Evolutionary conservation across 345 rosid species (phyloP).

Genomic region (Moringa oleifera): DNA sequence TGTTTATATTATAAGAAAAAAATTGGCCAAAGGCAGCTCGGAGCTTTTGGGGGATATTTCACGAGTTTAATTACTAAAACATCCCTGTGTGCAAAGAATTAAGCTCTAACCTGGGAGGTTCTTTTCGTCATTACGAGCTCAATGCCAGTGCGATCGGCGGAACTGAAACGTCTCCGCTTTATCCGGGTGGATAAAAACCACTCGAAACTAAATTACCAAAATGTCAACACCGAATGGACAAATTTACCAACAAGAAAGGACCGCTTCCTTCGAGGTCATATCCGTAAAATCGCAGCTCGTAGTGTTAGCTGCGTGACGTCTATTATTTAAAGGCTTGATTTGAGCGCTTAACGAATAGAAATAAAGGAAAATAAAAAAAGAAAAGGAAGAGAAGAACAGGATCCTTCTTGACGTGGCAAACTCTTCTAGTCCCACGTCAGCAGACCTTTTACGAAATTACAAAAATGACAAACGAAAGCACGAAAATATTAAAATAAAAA

Average conservation of each 20-base stretch:
- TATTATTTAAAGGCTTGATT: no score
- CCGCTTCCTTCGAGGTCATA: not conserved
- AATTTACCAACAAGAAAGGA: not conserved
- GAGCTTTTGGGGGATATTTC: no score
- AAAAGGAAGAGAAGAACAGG: conserved; percentile 8
- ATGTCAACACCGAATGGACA: not conserved
- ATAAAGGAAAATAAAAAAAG: conserved; percentile 2
- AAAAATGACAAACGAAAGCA: not conserved
- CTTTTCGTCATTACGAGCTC: not conserved
- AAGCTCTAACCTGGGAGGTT: no score
- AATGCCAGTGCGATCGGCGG: not conserved
- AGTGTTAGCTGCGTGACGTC: not conserved
- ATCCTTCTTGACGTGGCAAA: not conserved
- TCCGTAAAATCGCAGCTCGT: not conserved
- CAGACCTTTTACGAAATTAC: not conserved
- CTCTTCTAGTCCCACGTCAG: not conserved
- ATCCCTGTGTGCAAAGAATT: no score
- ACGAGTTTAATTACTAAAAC: no score
- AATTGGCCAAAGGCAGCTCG: no score
- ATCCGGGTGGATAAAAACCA: not conserved
- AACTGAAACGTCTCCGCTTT: not conserved
- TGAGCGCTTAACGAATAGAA: no score
- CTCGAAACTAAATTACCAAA: not conserved
- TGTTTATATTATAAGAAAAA: no score
- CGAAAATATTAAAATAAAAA: not conserved